Percentiles rank a stretch among this genome's conserved stretches.
phyloP scores from a whole-genome alignment of 805 yeast genomes.

The Groenewaldozyma salmanticensis region DNA sequence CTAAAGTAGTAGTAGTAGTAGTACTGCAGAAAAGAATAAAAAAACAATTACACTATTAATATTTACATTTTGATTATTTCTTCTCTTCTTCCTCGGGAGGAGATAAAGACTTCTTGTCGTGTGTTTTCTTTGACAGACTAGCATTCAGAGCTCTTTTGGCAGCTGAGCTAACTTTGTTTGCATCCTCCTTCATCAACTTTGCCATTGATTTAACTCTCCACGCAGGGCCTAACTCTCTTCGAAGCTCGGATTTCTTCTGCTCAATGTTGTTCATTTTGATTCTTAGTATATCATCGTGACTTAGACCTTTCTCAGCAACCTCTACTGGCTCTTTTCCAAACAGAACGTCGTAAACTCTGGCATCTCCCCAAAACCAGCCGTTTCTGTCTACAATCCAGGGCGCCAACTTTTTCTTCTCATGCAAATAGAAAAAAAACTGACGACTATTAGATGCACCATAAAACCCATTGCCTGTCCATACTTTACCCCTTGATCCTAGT shows the following conservation, averaged over 20 bases:
- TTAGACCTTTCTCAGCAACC: constrained; percentile 62
- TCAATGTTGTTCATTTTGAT: constrained; percentile 38
- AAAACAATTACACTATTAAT: not conserved
- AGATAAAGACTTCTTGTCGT: not conserved
- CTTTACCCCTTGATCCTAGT: constrained; percentile 52
- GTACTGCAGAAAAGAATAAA: not conserved
- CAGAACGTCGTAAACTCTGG: constrained; percentile 70
- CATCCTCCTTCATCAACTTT: constrained; percentile 35
- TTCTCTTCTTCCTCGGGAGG: no score
- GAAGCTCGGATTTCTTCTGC: constrained; percentile 40
- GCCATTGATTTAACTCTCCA: constrained; percentile 47
- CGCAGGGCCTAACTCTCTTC: constrained; percentile 48
- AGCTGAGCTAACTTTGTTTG: constrained; percentile 20
- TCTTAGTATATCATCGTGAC: constrained; percentile 50
- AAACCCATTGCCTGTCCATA: constrained; percentile 82
- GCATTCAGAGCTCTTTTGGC: constrained; percentile 9
- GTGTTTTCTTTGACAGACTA: constrained; percentile 1
- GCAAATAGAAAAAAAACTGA: constrained; percentile 62
- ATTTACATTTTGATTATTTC: not conserved
- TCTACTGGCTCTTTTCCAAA: constrained; percentile 73
- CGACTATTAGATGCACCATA: constrained; percentile 74
- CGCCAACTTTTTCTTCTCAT: constrained; percentile 43
- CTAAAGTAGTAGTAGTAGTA: not conserved
- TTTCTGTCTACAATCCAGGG: constrained; percentile 77
- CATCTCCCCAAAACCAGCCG: constrained; percentile 92